Evolutionary conservation across 202 grass and related monocot genomes (phyloP), one percentile per base, ranked within the genome.

Genomic region (Alloteropsis angusta): DNA sequence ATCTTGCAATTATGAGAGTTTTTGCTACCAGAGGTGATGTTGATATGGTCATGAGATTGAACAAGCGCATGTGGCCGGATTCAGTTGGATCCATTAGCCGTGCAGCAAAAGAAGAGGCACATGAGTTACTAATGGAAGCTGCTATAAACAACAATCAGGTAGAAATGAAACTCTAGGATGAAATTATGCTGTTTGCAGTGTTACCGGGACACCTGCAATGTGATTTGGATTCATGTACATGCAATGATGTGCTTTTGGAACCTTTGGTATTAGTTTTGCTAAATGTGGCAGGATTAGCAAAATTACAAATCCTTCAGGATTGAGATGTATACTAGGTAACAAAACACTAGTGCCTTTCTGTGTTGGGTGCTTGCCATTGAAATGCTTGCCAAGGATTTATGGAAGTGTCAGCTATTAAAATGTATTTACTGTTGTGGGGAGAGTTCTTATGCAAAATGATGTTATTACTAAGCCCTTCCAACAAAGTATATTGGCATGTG

Each of bases 61-160:
- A 79, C 49, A 75, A 82, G 72, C 85, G 70, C 80, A 92, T 98
- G 91, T 90, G 89, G 91, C 70, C 84, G 65, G 85, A 98, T 88
- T 85, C 95, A 73, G 87, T 79, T 70, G 91, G 95, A 78, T 92
- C 78, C 66, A 90, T 98, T 86, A 87, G 79, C 73, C 78, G 54
- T 75, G 88, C 61, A 28, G 61, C 84, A 63, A 85, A 90, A 79
- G 63, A 82, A 81, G 91, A 98, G 78, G 87, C 85, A 60, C 30
- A 87, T 85, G 92, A 94, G 75, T 84, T 98, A 81, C 80, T 98
- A 49, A 94, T 98, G 95, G 92, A 98, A 64, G 95, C 92, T 82
- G 91, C 89, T 56, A 72, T 98, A 87, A 98, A 98, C 84, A 80
- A 77, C 54, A 86, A 93, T 74, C 87, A 97, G 94, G 94, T 97